phyloP scores from a whole-genome alignment of 352 stramenopile genomes.

The Lagenidium giganteum region DNA sequence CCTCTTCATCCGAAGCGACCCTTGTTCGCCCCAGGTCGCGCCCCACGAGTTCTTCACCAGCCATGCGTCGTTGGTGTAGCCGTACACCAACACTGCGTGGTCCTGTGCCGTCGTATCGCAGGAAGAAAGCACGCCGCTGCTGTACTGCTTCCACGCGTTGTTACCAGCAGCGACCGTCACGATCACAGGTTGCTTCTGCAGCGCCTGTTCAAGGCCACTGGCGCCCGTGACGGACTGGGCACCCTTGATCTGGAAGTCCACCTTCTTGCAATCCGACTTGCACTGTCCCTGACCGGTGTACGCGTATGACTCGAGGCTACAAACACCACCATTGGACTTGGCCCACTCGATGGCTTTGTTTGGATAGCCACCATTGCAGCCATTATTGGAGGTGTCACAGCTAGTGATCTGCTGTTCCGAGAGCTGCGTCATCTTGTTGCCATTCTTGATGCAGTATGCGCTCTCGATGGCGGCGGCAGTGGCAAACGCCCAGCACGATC shows the following conservation, averaged over 20 bases:
- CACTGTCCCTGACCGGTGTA: too few species aligned
- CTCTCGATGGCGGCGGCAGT: conserved; percentile 17
- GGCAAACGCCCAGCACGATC: conserved; percentile 34
- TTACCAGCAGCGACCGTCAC: conserved; percentile 92
- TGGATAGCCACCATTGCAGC: conserved; percentile 18
- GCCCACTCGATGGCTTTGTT: conserved; percentile 4
- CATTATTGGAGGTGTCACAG: conserved; percentile 15
- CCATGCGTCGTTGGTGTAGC: conserved; percentile 84
- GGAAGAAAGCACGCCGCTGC: conserved; percentile 75
- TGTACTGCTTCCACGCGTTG: conserved; percentile 95
- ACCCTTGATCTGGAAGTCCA: conserved; percentile 14
- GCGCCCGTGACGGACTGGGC: conserved; percentile 57
- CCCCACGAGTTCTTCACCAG: conserved; percentile 98
- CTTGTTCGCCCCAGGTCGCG: conserved; percentile 83
- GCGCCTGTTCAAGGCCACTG: conserved; percentile 66
- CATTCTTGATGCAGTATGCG: conserved; percentile 17
- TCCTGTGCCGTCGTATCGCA: conserved; percentile 87
- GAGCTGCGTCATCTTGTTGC: conserved; percentile 6
- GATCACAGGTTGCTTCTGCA: conserved; percentile 90
- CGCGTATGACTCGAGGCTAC: too few species aligned
- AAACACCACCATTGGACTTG: too few species aligned
- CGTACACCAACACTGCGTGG: conserved; percentile 95
- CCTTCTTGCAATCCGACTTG: conserved; percentile 17
- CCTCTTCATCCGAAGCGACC: conserved; percentile 84
- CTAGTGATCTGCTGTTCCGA: conserved; percentile 22